phyloP scores from a whole-genome alignment of 768 basidiomycete genomes.

The Mycena albidolilacea region DNA sequence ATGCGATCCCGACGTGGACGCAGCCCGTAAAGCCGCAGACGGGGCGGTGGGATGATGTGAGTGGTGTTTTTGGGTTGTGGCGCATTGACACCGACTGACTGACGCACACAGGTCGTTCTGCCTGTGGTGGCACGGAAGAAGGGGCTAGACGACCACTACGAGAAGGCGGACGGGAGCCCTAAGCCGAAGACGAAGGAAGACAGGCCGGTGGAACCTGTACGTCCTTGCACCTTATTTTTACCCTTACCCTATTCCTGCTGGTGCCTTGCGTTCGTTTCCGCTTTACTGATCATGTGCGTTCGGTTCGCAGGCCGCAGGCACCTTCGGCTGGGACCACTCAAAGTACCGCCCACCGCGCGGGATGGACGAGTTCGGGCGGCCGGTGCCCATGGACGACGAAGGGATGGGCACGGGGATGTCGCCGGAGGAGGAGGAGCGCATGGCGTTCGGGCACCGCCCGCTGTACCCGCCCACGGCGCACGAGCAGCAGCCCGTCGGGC shows the following conservation, averaged over 20 bases:
- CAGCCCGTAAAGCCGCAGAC: conserved; percentile 71
- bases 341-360: conserved; percentile 73
- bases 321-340: conserved; percentile 82
- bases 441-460: conserved; percentile 27
- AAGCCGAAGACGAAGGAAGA: conserved; percentile 64
- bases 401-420: conserved; percentile 22
- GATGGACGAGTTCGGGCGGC: conserved; percentile 78
- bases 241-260: too few species aligned
- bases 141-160: conserved; percentile 80
- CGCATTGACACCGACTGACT: conserved; percentile 26
- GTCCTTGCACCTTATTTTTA: conserved; percentile 45
- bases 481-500: conserved; percentile 41
- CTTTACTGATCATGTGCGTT: background rate
- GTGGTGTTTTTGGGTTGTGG: conserved; percentile 43
- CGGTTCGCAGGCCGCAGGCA: conserved; percentile 77
- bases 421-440: conserved; percentile 39
- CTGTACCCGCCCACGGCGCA: conserved; percentile 42
- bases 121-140: conserved; percentile 90
- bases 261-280: background rate
- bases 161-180: conserved; percentile 78
- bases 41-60: conserved; percentile 90
- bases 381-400: conserved; percentile 26
- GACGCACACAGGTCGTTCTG: conserved; percentile 74
- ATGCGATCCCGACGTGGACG: conserved; percentile 89
- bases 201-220: conserved; percentile 70